Evolutionary conservation across 805 yeast genomes (phyloP), one percentile per base, ranked within the genome.

Genomic region (Nakazawaea populi): DNA sequence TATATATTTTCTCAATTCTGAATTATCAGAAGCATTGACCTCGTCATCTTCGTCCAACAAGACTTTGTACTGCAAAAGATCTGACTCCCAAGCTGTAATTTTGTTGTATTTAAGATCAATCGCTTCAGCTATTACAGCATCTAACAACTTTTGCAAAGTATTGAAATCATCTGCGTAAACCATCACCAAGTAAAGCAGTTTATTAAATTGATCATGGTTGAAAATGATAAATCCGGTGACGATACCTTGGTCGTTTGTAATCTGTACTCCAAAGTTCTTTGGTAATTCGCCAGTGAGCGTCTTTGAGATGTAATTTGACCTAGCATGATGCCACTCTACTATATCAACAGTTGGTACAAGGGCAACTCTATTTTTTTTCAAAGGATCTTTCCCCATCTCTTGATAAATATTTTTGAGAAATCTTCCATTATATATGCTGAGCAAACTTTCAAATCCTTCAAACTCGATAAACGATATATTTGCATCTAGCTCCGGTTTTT

Each of bases 251-350:
- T 62, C 56, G 45, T 64, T 62, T 4, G 52, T 52, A 27, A 60
- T 52, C 46, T 44, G 42, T 4, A 34, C 45, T 2, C 51, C 51
- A 37, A 47, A 47, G 39, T 47, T 37, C 1, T 38, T 49, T 11
- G 52, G 40, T 1, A 44, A 44, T 18, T 53, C 48, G 2, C 51
- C 41, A 7, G 44, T 42, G 5, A 57, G 10, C 5, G 45, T 36
- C 2, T 35, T 27, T 3, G 55, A 55, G 14, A 58, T 43, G 37
- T 62, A 51, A 4, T 55, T 59, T 29, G 70, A 63, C 47, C 74
- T 63, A 29, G 66, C 67, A 50, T 70, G 68, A 55, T 72, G 74
- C 80, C 80, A 77, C 36, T 69, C 68, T 48, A 61, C 70, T 11
- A 62, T 63, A 44, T 66, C 70, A 1, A 63, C 36, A 42, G 65